Evolutionary conservation across 192 early-diverging fungal species (phyloP), one percentile per base, ranked within the genome.

Genomic region (Spizellomyces sp.): DNA sequence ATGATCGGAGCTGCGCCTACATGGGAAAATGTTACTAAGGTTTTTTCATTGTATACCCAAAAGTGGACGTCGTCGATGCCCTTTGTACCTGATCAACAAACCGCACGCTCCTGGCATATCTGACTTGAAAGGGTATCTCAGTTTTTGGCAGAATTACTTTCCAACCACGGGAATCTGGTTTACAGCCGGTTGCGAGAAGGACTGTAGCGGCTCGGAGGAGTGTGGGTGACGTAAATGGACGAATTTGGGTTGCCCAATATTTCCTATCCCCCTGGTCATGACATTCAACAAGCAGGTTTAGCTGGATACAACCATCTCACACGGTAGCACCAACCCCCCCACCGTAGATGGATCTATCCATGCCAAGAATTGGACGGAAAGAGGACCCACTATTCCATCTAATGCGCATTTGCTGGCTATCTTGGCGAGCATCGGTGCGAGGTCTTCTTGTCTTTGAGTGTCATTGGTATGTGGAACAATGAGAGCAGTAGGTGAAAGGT

Each of bases 161-260:
- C 60, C 59, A 62, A 48, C 57, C 66, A 14, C 45, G 9, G 12
- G 0, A 43, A 62, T 75, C 73, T 8, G 47, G 7, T 21, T 57
- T 59, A 48, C 60, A 63, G 43, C 66, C 73, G 8, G 73, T 75
- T 21, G 73, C 64, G 9, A 75, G 46, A 15, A 62, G 21, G 15
- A 75, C 73, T 6, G 73, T 68, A 22, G 58, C 59, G 10, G 66
- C 73, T 0, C 73, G 65, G 17, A 68, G 45, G 41, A 75, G 45
- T 15, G 45, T 42, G 5, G 66, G 47, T 6, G 66, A 62, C 14
- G 63, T 59, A 15, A 47, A 58, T 22, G 73, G 73, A 1, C 58
- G 45, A n/a, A 75, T 71, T 42, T 61, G 59, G 15, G 66, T 69
- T 15, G 66, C 66, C 66, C 65, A 75, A 44, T 17, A 61, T 22